These are phyloP conservation scores for Colletotrichum nymphaeae DNA, from an alignment of 2,329 filamentous ascomycete species.

Conservation along the genomic window DNA sequence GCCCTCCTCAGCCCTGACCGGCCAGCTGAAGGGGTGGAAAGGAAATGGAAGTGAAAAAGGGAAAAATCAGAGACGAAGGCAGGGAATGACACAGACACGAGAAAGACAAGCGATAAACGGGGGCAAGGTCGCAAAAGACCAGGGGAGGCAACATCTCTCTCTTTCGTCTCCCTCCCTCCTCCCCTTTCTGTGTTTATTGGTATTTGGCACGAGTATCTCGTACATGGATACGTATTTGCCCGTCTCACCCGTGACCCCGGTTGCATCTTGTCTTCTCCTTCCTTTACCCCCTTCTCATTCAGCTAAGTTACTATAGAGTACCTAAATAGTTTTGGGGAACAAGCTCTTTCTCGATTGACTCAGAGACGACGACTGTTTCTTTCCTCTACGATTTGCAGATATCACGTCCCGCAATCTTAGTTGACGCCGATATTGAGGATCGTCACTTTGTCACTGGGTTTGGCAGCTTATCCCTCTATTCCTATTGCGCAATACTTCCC, in stretches of 20 bases:
- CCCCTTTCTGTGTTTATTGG: neutral
- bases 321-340: neutral
- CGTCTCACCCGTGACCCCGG: neutral
- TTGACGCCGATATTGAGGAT: conserved; percentile 20
- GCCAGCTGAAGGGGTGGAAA: neutral
- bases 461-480: conserved; percentile 10
- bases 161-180: neutral
- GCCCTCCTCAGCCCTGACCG: neutral
- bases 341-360: neutral
- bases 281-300: neutral
- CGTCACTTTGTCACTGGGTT: conserved; percentile 5
- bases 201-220: neutral
- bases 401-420: neutral
- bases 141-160: neutral
- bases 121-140: neutral
- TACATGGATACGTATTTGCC: neutral
- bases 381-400: neutral
- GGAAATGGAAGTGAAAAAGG: neutral
- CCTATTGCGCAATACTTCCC: conserved; percentile 24
- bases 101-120: neutral
- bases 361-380: neutral
- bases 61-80: neutral
- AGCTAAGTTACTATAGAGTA: too few species aligned
- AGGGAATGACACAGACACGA: neutral
- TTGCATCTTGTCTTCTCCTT: neutral